Conservation (phyloP, 1,284 basidiomycete genomes). For the Apiotrichum veenhuisii region DNA sequence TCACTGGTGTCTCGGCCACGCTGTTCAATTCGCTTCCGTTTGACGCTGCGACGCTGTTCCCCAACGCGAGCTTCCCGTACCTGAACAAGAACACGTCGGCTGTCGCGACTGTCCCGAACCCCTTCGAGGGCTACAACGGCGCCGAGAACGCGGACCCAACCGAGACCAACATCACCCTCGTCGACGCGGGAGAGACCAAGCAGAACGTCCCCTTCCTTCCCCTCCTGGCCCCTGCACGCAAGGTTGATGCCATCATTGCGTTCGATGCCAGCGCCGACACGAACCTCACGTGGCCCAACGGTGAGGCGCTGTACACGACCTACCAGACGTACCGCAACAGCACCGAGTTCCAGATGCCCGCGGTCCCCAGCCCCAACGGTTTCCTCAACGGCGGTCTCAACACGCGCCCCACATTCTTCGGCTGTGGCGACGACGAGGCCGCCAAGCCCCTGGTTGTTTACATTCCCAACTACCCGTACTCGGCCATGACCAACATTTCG, state of each 20-base stretch:
- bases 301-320: slow-evolving; percentile 47
- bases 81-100: slow-evolving; percentile 36
- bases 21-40: slow-evolving; percentile 40
- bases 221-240: slow-evolving; percentile 52
- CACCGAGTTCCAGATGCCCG: slow-evolving; percentile 46
- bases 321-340: slow-evolving; percentile 27
- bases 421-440: slow-evolving; percentile 47
- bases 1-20: slow-evolving; percentile 49
- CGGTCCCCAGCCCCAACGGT: slow-evolving; percentile 49
- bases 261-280: slow-evolving; percentile 55
- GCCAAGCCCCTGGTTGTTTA: slow-evolving; percentile 47
- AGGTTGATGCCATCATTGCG: slow-evolving; percentile 54
- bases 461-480: slow-evolving; percentile 53
- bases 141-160: slow-evolving; percentile 40
- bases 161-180: slow-evolving; percentile 39
- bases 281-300: slow-evolving; percentile 53
- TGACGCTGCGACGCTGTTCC: slow-evolving; percentile 22
- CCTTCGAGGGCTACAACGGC: slow-evolving; percentile 34
- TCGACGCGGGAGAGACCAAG: slow-evolving; percentile 52
- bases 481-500: slow-evolving; percentile 42
- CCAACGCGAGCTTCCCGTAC: slow-evolving; percentile 23
- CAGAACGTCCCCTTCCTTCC: slow-evolving; percentile 55
- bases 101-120: slow-evolving; percentile 50
- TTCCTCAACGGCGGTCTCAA: slow-evolving; percentile 56
- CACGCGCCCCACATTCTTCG: slow-evolving; percentile 51